Base-by-base conservation (phyloP, 768 basidiomycete species). In the Lactarius tabidus region DNA sequence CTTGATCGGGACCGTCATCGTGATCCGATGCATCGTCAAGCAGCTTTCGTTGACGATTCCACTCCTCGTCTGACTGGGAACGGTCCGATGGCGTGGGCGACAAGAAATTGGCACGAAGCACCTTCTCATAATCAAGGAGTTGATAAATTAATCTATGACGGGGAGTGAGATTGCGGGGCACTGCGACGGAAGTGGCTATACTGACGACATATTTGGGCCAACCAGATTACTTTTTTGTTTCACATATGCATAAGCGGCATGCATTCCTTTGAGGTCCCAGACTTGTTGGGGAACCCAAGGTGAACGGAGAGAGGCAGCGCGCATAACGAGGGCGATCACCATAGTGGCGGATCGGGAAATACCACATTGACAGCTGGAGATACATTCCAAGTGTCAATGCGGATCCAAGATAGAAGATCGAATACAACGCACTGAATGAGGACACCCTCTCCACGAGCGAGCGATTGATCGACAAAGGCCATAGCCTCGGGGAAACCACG, bases 151-250 rank as follows among this genome's bases (percentile, higher is more conserved):
- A 86, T 64, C 93, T 93, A 71, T 69, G 69, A 64, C 70, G 56
- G 70, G 48, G 64, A 65, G 60, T 60, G n/a, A 63, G 60, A 51
- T 48, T 51, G 62, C 23, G 51, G 31, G 26, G 9, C 33, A 36
- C 31, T 31, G 59, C 54, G 56, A 67, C 56, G 62, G 59, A 57
- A 54, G 67, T 38, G 31, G 38, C 54, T 60, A 48, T 41, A 87
- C 92, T 77, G 79, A 93, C 90, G 91, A 93, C 87, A 96, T 95
- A 76, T 96, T 96, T 60, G 94, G 94, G 23, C 94, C 91, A 64
- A 93, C 84, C 79, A 88, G 89, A 75, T 84, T 86, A 74, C 90
- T 92, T 79, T 91, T 94, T 72, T 88, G 84, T 76, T 95, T 95
- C 51, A 95, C 93, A 77, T 85, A 96, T 55, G 87, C 77, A 75